A percentile compares a stretch with the other conserved stretches of the same genome.
Evolutionary conservation across 306 rosid species (phyloP).

Genomic region (Cicer cuneatum): DNA sequence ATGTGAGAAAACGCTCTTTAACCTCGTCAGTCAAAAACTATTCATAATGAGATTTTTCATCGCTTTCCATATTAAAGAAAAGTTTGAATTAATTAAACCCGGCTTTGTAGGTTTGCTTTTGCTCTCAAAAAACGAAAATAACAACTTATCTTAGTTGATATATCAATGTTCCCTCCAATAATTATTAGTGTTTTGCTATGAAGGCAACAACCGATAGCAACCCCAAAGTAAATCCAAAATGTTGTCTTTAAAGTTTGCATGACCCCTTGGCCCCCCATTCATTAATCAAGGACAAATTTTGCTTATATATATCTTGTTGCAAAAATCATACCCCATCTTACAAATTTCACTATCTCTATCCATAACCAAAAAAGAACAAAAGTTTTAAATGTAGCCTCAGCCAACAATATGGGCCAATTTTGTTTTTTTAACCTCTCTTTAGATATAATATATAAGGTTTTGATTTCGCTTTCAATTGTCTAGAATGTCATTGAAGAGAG

Average conservation of each 20-base stretch:
- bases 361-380: conserved; percentile 36
- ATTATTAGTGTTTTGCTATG: neutral
- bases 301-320: conserved; percentile 38
- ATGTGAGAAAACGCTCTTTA: neutral
- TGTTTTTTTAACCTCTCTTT: conserved; percentile 36
- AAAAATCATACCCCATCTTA: conserved; percentile 6
- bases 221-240: conserved; percentile 23
- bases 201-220: neutral
- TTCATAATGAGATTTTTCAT: conserved; percentile 10
- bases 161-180: conserved; percentile 18
- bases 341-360: conserved; percentile 23
- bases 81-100: neutral
- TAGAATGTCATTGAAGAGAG: no score
- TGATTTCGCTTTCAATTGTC: no score
- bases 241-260: conserved; percentile 16
- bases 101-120: neutral
- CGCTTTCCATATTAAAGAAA: neutral
- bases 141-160: neutral
- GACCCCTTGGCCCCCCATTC: neutral
- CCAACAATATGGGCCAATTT: conserved; percentile 32
- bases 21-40: conserved; percentile 8
- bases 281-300: conserved; percentile 36
- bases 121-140: neutral
- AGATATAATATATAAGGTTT: neutral
- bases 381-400: conserved; percentile 36